Percentiles rank a stretch among this genome's conserved stretches.
phyloP scores from a whole-genome alignment of 139 green algal species.

The Desmodesmus armatus region DNA sequence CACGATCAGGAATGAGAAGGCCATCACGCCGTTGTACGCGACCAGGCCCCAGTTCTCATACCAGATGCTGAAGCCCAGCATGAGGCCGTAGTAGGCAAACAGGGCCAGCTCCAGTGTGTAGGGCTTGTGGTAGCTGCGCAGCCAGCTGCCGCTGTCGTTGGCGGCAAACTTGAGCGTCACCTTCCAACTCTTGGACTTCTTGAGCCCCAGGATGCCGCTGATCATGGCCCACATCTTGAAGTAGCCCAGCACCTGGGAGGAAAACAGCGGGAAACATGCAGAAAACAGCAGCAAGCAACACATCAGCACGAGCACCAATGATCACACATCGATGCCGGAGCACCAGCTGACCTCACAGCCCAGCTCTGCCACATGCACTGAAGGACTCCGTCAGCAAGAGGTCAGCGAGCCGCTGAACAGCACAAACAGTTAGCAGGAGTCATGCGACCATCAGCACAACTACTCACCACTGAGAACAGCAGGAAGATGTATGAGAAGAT shows the following conservation, averaged over 20 bases:
- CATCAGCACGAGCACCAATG: neutral
- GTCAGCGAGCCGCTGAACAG: too few relatives aligned
- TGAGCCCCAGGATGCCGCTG: slow-evolving; percentile 62
- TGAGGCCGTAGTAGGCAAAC: slow-evolving; percentile 59
- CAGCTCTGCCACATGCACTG: too few relatives aligned
- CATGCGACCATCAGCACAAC: neutral
- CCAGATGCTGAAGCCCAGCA: slow-evolving; percentile 49
- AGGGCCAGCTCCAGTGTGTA: slow-evolving; percentile 60
- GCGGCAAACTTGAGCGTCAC: slow-evolving; percentile 62
- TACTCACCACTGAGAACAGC: slow-evolving; percentile 61
- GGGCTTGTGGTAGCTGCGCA: slow-evolving; percentile 54
- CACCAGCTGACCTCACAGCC: too few relatives aligned
- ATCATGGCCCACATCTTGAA: slow-evolving; percentile 74
- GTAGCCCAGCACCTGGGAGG: slow-evolving; percentile 56
- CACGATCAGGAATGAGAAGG: slow-evolving; percentile 56
- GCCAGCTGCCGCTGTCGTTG: slow-evolving; percentile 54
- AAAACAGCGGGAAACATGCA: neutral
- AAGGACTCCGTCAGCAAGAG: too few relatives aligned
- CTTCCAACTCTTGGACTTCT: slow-evolving; percentile 78
- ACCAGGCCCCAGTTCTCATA: slow-evolving; percentile 49
- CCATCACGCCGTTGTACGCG: slow-evolving; percentile 62
- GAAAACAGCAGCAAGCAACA: neutral
- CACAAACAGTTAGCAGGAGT: neutral
- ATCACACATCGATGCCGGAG: too few relatives aligned
- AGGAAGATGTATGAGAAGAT: slow-evolving; percentile 67